Base-by-base conservation (phyloP, 1,284 basidiomycete genomes). In the Fistulinella staudtii region DNA sequence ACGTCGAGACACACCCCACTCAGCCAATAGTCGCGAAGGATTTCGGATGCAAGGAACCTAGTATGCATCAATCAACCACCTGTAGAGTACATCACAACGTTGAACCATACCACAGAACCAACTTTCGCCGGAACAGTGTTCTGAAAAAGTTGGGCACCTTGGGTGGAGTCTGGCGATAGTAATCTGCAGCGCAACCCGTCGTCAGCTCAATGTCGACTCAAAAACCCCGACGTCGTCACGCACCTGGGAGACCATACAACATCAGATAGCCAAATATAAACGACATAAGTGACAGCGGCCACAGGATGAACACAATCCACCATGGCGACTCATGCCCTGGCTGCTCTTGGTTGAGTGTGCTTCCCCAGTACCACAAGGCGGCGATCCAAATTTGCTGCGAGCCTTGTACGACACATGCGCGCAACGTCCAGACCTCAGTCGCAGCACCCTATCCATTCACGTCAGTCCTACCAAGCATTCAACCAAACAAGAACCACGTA, bases 331-430 rank as follows among this genome's bases (percentile, higher is more conserved):
- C 59, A 51, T 72, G 72, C 42, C 68, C 70, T 34, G 75, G 68
- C 31, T 66, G 46, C 11, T 70, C 71, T 13, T 73, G 70, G 57
- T 85, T 85, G 49, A 95, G 73, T 39, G 80, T 77, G 65, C 85
- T 81, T 54, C 92, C 92, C 92, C 92, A 95, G 61, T 90, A 95
- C 92, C 92, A 95, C 29, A 95, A 70, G 8, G 89, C 91, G 2
- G 92, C 88, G 9, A 93, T 85, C 92, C 92, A 93, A 34, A 94
- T 80, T 67, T 94, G 91, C 58, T 94, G 91, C 8, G 90, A 86
- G 36, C 92, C 92, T 66, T 94, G 92, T 1, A 95, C 92, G 50
- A 93, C 71, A 64, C 89, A 93, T 18, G 92, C 92, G 43, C 92
- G 80, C 51, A 90, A 66, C 35, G 84, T 88, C 92, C 92, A 95